A percentile compares a stretch with the other conserved stretches of the same genome.
phyloP scores from a whole-genome alignment of 2,329 filamentous ascomycete genomes.

The Alternaria tenuissima region DNA sequence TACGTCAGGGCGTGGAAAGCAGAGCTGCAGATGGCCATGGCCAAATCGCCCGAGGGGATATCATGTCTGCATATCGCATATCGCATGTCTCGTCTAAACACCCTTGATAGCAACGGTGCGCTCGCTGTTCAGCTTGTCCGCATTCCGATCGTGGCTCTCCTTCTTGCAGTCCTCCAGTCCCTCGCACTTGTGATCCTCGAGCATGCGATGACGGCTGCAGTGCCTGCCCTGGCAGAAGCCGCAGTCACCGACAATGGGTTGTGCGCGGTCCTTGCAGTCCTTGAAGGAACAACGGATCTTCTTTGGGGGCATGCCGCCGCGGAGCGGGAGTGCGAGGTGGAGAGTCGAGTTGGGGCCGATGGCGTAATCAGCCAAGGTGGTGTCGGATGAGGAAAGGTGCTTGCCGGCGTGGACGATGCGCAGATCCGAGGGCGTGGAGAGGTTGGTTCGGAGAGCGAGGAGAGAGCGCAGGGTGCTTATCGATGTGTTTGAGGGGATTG shows the following conservation, averaged over 20 bases:
- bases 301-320: conserved; percentile 68
- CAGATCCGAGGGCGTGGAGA: conserved; percentile 57
- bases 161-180: conserved; percentile 98
- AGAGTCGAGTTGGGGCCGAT: conserved; percentile 61
- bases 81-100: conserved; percentile 54
- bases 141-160: conserved; percentile 93
- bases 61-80: background rate
- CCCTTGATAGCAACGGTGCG: conserved; percentile 93
- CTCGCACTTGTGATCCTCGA: conserved; percentile 93
- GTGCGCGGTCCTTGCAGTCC: conserved; percentile 85
- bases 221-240: conserved; percentile 93
- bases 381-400: conserved; percentile 57
- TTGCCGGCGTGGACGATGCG: conserved; percentile 67
- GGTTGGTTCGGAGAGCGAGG: conserved; percentile 65
- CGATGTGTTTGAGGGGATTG: conserved; percentile 62
- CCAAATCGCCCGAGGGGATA: conserved; percentile 2
- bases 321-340: conserved; percentile 65
- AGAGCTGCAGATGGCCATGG: conserved; percentile 14
- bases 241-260: conserved; percentile 96
- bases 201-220: conserved; percentile 91
- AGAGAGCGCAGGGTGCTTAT: conserved; percentile 65
- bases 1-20: background rate
- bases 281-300: conserved; percentile 88
- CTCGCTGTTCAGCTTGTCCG: conserved; percentile 89
- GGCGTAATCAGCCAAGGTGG: conserved; percentile 58